Conservation (phyloP, 352 stramenopile genomes). For the Pythium sp. region DNA sequence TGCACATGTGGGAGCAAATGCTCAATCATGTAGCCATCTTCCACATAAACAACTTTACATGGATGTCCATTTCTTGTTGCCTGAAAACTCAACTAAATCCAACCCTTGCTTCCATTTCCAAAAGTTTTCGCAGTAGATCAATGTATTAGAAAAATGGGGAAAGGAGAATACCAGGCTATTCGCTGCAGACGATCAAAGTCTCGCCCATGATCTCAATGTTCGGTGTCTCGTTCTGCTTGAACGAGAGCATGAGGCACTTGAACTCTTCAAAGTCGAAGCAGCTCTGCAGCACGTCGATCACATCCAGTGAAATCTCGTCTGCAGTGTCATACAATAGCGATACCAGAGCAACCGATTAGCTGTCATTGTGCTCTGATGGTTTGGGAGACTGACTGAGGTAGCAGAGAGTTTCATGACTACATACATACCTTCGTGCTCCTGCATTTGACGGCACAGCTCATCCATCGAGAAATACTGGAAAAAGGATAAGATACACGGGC, state of each 20-base stretch:
- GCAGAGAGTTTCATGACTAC: too few species aligned
- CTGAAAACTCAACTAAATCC: not conserved
- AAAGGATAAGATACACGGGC: not conserved
- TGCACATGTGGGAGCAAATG: slow-evolving; percentile 58
- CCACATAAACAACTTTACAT: not conserved
- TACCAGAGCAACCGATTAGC: not conserved
- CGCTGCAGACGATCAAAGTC: slow-evolving; percentile 39
- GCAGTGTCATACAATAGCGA: not conserved
- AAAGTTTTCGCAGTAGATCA: not conserved
- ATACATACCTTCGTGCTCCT: slow-evolving; percentile 63
- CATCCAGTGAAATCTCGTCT: slow-evolving; percentile 77
- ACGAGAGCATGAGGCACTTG: slow-evolving; percentile 84
- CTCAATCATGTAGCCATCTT: slow-evolving; percentile 53
- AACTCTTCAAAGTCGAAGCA: slow-evolving; percentile 88
- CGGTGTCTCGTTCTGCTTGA: slow-evolving; percentile 79
- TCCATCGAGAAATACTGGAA: slow-evolving; percentile 81
- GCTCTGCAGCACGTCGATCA: slow-evolving; percentile 79
- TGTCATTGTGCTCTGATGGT: not conserved
- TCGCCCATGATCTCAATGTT: slow-evolving; percentile 78
- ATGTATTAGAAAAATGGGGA: not conserved
- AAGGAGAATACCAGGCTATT: slow-evolving; percentile 12
- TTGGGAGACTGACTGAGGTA: not conserved
- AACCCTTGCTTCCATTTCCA: not conserved
- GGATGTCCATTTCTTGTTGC: not conserved
- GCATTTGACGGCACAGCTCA: slow-evolving; percentile 72